Percentiles rank a stretch among this genome's conserved stretches.
These are phyloP conservation scores for Recurvomyces mirabilis DNA, from an alignment of 495 filamentous ascomycete species.

Conservation along the genomic window DNA sequence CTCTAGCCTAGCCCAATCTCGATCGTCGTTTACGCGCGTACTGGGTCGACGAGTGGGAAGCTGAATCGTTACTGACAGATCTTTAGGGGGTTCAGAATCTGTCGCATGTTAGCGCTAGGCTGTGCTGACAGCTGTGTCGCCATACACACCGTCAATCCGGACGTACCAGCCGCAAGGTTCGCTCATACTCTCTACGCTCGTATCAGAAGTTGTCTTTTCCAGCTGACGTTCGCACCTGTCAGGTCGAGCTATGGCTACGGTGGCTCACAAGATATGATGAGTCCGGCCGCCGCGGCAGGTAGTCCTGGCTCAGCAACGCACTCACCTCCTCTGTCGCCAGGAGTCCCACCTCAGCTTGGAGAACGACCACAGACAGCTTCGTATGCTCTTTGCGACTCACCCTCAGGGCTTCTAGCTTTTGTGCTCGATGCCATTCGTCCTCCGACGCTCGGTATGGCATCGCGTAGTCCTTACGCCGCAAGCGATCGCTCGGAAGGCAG, in stretches of 20 bases:
- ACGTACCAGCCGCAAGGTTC: slow-evolving; percentile 24
- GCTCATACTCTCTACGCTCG: slow-evolving; percentile 12
- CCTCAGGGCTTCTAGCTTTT: slow-evolving; percentile 26
- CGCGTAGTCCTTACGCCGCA: not conserved
- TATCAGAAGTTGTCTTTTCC: slow-evolving; percentile 24
- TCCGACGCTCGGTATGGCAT: not conserved
- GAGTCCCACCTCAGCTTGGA: not conserved
- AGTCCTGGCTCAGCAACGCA: not conserved
- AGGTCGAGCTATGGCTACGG: slow-evolving; percentile 29
- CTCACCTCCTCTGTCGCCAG: slow-evolving; percentile 5
- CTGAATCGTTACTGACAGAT: slow-evolving; percentile 6
- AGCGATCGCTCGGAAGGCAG: not conserved
- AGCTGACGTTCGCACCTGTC: slow-evolving; percentile 19
- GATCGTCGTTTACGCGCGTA: too few relatives aligned
- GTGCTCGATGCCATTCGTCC: slow-evolving; percentile 28
- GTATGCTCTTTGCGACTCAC: slow-evolving; percentile 32
- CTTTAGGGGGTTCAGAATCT: slow-evolving; percentile 31
- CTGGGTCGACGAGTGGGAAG: not conserved
- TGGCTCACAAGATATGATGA: slow-evolving; percentile 17
- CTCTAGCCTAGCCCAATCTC: too few relatives aligned
- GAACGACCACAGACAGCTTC: slow-evolving; percentile 28
- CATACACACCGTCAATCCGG: slow-evolving; percentile 30
- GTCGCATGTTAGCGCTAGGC: slow-evolving; percentile 28
- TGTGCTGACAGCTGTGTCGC: slow-evolving; percentile 25
- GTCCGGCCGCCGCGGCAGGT: not conserved